Base-by-base conservation (phyloP, 2,329 filamentous ascomycete species). In the Metarhizium robertsii region DNA sequence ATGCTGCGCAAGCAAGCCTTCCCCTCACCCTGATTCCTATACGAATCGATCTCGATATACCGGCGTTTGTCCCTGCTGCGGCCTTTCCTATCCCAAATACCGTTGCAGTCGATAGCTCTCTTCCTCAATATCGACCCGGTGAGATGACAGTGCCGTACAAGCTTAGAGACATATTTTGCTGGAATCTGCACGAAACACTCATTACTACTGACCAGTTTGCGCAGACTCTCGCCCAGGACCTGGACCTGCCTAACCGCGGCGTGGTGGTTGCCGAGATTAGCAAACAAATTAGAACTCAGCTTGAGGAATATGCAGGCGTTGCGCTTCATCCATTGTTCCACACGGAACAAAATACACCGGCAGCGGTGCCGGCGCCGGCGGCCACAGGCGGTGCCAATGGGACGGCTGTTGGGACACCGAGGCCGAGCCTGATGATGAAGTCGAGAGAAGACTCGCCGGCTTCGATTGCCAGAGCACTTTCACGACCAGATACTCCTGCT, bases 161-260 rank as follows among this genome's bases (percentile, higher is more conserved):
- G 59, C 78, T 99, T 56, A 91, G 95, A 65, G 94, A 99, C 64
- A 87, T 89, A n/a, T 97, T 99, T 65, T 74, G 96, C 53, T 99
- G 94, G 94, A 99, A 99, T 65, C 79, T 99, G 14, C 92, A 97
- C 71, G 94, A 99, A 74, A 88, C 90, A 0, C 77, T 96, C 57
- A 88, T 92, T 53, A 99, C 94, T 0, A 95, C 94, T 1, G 94
- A 99, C 66, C 88, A 95, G 66, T 99, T 97, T 68, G 94, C 94
- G n/a, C 83, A 88, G 63, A 85, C 81, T 2, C 84, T 97, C 61
- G 92, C 95, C 1, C 90, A 95, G 61, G 94, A 99, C 67, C 79
- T 99, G 46, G 94, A 99, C 68, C 81, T 99, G 46, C 92, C 92
- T 4, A 86, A 89, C 58, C 81, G 86, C 53, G 78, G 79, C 16